Base-by-base conservation (phyloP, 371 early-diverging fungal genomes). In the Parasitella parasitica region DNA sequence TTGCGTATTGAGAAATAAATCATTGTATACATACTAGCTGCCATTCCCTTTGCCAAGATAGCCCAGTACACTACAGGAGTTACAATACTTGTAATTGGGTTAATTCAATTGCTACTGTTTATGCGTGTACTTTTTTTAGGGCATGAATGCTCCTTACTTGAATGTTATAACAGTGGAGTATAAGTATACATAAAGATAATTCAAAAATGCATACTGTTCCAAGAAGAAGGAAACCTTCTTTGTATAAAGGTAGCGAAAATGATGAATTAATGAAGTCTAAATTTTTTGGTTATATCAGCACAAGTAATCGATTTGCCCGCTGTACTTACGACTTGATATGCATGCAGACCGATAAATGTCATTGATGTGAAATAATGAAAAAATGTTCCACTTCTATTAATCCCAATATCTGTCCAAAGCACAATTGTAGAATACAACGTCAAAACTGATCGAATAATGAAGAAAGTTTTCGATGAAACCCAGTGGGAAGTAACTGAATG, bases 41-140 rank as follows among this genome's bases (percentile, higher is more conserved):
- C 43, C n/a, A 39, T 13, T 26, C 8, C 24, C 35, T 18, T 32
- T 38, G 26, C 36, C 55, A 73, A 59, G 59, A 78, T 41, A 15
- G 72, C 55, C 86, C 86, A 86, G 57, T 70, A 86, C 15, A 86
- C 81, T 51, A 86, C 73, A 13, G 86, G 86, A n/a, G 84, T 84
- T 15, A 84, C 67, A 35, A 86, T 75, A 38, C 81, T 80, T 48
- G 16, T 39, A 16, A 37, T 22, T 43, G 27, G 26, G 18, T 16
- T 35, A 22, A 22, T 35, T 30, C 30, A 30, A 30, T 30, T 5
- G 30, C 15, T 35, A 7, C 6, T 9, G n/a, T 1, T 6, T 54
- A 41, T 49, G 24, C 16, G 34, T 6, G 6, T 4, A n/a, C 20
- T 37, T 24, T 7, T 16, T 28, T 24, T 24, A n/a, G n/a, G n/a